Conservation (phyloP, 768 basidiomycete species). For the Gelatoporia subvermispora region DNA sequence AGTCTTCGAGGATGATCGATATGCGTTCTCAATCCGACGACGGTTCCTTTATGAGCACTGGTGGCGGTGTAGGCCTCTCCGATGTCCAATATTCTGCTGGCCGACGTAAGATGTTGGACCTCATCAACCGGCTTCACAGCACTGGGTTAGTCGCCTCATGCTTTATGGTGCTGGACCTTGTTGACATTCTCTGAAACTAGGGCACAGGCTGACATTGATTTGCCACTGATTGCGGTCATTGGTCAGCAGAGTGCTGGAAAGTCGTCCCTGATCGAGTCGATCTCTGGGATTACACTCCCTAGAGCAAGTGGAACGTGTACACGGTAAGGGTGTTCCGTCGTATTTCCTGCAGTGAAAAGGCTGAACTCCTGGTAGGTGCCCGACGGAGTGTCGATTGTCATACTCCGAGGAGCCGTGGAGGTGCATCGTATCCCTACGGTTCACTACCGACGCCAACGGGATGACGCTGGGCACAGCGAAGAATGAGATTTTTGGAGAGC, state of each 20-base stretch:
- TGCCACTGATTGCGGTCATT: slow-evolving; percentile 70
- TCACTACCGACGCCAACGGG: slow-evolving; percentile 24
- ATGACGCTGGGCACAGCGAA: slow-evolving; percentile 29
- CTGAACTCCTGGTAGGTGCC: slow-evolving; percentile 23
- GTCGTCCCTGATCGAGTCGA: slow-evolving; percentile 72
- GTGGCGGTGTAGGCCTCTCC: slow-evolving; percentile 59
- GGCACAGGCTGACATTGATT: slow-evolving; percentile 63
- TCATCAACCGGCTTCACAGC: slow-evolving; percentile 53
- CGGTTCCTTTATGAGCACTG: too few species aligned
- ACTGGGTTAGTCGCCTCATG: slow-evolving; percentile 45
- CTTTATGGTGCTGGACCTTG: neutral
- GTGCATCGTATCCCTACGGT: slow-evolving; percentile 29
- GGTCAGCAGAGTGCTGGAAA: slow-evolving; percentile 74
- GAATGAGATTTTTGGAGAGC: slow-evolving; percentile 22
- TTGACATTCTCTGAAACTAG: slow-evolving; percentile 31
- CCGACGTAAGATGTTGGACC: slow-evolving; percentile 50
- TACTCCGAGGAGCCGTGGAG: slow-evolving; percentile 26
- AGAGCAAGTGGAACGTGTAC: slow-evolving; percentile 75
- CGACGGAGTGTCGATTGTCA: slow-evolving; percentile 32
- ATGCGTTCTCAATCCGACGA: too few species aligned
- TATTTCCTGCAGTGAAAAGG: neutral
- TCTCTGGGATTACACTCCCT: slow-evolving; percentile 67
- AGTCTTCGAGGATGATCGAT: too few species aligned
- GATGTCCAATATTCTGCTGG: slow-evolving; percentile 36
- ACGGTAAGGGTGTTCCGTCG: slow-evolving; percentile 36